Conservation (phyloP, 2,329 filamentous ascomycete genomes). For the Thelonectria olida region DNA sequence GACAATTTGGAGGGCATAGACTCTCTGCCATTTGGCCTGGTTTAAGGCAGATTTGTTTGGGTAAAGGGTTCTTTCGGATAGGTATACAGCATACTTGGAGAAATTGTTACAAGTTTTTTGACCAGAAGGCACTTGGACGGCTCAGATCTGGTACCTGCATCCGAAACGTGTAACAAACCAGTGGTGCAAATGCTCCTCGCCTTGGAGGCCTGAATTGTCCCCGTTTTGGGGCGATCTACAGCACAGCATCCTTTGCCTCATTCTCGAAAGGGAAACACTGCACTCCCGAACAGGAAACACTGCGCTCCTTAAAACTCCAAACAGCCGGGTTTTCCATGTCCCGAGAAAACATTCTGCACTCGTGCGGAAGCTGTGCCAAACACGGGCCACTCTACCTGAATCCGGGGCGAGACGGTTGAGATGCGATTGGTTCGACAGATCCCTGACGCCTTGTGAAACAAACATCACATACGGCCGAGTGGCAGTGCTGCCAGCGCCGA, state of each 20-base stretch:
- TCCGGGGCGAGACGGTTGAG: background rate
- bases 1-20: slow-evolving; percentile 34
- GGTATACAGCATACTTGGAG: background rate
- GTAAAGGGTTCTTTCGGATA: background rate
- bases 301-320: background rate
- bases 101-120: background rate
- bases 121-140: no score
- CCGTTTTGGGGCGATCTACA: background rate
- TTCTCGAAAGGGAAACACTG: no score
- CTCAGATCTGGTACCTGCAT: no score
- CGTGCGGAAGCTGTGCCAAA: background rate
- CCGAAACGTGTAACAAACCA: background rate
- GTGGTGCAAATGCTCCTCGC: no score
- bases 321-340: background rate
- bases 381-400: background rate
- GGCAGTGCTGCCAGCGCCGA: background rate
- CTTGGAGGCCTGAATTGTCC: no score
- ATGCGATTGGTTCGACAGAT: background rate
- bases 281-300: background rate
- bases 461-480: background rate
- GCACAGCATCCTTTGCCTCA: background rate
- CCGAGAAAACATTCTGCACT: background rate
- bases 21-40: slow-evolving; percentile 31
- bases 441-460: background rate
- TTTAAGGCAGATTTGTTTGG: background rate